Conservation (phyloP, 2,329 filamentous ascomycete species). For the Sphaceloma murrayae region DNA sequence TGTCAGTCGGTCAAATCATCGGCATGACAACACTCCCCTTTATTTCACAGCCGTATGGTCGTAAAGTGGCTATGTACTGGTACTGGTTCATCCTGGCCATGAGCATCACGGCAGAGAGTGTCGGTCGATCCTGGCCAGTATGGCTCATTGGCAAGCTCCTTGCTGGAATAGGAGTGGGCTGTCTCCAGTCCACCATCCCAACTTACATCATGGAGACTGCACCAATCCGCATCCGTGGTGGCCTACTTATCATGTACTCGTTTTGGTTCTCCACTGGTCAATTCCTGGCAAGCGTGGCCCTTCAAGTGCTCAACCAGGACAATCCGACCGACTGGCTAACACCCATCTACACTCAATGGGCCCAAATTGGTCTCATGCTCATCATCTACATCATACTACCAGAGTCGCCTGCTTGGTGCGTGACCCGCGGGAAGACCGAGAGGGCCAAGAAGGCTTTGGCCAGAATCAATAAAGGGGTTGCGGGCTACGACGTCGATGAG, state of each 20-base stretch:
- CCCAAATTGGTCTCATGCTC: conserved; percentile 9
- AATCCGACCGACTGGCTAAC: conserved; percentile 3
- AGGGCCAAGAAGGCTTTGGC: not conserved
- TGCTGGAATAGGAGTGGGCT: conserved; percentile 2
- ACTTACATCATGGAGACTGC: conserved; percentile 7
- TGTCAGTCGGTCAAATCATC: conserved; percentile 7
- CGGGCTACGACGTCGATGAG: conserved; percentile 4
- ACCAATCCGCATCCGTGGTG: not conserved
- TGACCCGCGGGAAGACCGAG: conserved; percentile 3
- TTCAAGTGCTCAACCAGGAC: not conserved
- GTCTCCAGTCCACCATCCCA: conserved; percentile 4
- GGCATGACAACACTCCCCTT: conserved; percentile 7
- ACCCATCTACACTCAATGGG: conserved; percentile 4
- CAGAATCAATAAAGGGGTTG: not conserved
- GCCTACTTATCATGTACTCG: conserved; percentile 3
- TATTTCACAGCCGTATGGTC: not conserved
- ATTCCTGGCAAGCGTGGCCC: conserved; percentile 2
- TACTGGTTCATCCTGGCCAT: conserved; percentile 13
- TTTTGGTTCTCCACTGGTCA: conserved; percentile 5
- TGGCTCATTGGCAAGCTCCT: conserved; percentile 4
- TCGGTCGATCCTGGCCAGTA: not conserved
- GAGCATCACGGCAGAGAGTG: conserved; percentile 1
- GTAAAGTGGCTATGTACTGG: conserved; percentile 11
- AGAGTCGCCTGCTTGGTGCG: conserved; percentile 8
- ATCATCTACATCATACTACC: conserved; percentile 6